Base-by-base conservation (phyloP, 164 flowering plant species). In the Stephania yunnanensis region DNA sequence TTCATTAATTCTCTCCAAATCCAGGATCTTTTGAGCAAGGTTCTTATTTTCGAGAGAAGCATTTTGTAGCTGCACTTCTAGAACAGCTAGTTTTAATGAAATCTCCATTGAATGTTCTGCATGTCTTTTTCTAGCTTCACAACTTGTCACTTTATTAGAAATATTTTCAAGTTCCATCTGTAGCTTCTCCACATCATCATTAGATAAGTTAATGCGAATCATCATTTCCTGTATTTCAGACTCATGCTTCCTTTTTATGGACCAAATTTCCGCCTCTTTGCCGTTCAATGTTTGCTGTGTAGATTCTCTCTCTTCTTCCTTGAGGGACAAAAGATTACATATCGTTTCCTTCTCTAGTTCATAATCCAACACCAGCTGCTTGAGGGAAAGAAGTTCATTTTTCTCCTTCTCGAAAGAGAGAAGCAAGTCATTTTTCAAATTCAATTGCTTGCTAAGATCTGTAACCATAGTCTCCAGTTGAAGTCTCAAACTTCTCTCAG, bases 1-100 rank as follows among this genome's bases (percentile, higher is more conserved):
- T 65, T 81, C 88, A 42, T 78, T 78, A 50, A 86, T 72, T 67
- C 75, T 74, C 50, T 85, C 87, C 76, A 89, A 82, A 17, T 69
- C 83, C 68, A 79, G 74, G 42, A 89, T 82, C 71, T 91, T 85
- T 45, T 83, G 77, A 74, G 81, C 82, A 78, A 91, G 80, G 58
- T 78, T 85, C 50, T 50, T 66, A 76, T 87, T 85, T 73, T 82
- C 84, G 42, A 81, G 75, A 13, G 82, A 75, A 75, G 92, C 79
- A 77, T 86, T 78, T 68, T 84, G 85, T 81, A 93, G 74, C 80
- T 89, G 83, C 78, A 68, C 81, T 79, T 92, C 93, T 68, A 90
- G 73, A 68, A 31, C 73, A 61, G 82, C 81, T 75, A 90, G 82
- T 77, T 83, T 86, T 79, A 85, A 81, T 15, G 83, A 70, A 73